A percentile compares a stretch with the other conserved stretches of the same genome.
Conservation (phyloP, 768 basidiomycete genomes). For the Rickenella mellea region DNA sequence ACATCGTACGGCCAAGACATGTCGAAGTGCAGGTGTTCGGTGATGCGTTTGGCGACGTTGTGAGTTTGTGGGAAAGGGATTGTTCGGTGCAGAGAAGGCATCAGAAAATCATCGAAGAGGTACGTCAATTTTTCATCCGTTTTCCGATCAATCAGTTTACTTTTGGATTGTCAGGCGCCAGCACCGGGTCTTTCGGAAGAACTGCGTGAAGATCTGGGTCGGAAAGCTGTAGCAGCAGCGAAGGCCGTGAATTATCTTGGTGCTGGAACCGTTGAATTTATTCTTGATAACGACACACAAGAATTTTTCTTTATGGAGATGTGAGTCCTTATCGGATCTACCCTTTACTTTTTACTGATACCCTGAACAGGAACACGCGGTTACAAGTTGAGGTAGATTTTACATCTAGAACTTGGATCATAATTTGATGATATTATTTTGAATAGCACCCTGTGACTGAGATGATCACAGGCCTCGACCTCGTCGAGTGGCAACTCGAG, state of each 20-base stretch:
- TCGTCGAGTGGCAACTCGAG: conserved; percentile 94
- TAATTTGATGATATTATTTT: background rate
- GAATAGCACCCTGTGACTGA: conserved; percentile 76
- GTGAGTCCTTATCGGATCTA: conserved; percentile 29
- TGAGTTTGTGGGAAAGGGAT: conserved; percentile 95
- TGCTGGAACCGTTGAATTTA: conserved; percentile 93
- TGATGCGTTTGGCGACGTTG: conserved; percentile 66
- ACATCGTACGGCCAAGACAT: conserved; percentile 78
- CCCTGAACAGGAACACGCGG: conserved; percentile 58
- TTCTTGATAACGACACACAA: conserved; percentile 84
- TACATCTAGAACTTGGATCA: background rate
- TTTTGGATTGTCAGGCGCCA: conserved; percentile 53
- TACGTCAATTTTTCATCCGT: conserved; percentile 13
- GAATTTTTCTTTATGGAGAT: conserved; percentile 97
- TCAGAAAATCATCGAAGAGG: conserved; percentile 94
- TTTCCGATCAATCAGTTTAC: background rate
- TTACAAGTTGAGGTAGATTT: conserved; percentile 62
- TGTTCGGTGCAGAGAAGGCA: conserved; percentile 88
- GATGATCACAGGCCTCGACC: conserved; percentile 89
- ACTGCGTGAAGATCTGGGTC: conserved; percentile 69
- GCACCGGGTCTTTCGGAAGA: conserved; percentile 80
- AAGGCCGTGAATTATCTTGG: conserved; percentile 87
- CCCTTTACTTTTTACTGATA: background rate
- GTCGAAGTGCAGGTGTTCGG: conserved; percentile 95
- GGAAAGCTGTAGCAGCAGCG: conserved; percentile 88